Percentiles rank a stretch among this genome's conserved stretches.
phyloP scores from a whole-genome alignment of 177 flowering plant species.

The Telopea speciosissima region DNA sequence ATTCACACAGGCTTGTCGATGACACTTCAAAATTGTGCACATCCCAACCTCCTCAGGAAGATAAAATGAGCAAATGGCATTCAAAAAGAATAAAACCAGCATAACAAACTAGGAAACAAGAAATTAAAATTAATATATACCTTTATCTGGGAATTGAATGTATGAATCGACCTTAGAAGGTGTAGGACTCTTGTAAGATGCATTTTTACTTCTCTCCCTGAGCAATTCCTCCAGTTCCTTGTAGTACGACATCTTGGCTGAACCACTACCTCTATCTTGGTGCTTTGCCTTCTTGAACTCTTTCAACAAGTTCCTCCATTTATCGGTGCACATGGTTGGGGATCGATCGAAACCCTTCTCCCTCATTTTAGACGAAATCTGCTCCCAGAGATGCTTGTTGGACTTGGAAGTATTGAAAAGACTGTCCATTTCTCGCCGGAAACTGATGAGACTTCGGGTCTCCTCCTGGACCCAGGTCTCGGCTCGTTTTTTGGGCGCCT shows the following conservation, averaged over 20 bases:
- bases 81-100: neutral
- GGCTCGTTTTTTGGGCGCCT: slow-evolving; percentile 51
- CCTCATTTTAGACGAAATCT: slow-evolving; percentile 86
- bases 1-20: neutral
- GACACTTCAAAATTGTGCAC: neutral
- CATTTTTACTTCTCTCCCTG: slow-evolving; percentile 56
- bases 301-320: slow-evolving; percentile 74
- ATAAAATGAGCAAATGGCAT: too few species aligned
- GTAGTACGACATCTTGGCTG: slow-evolving; percentile 74
- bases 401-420: slow-evolving; percentile 91
- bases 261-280: slow-evolving; percentile 39
- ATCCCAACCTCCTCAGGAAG: neutral
- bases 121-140: slow-evolving; percentile 16
- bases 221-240: slow-evolving; percentile 85
- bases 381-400: slow-evolving; percentile 95
- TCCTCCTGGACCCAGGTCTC: slow-evolving; percentile 97
- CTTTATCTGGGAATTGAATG: slow-evolving; percentile 82
- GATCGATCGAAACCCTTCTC: slow-evolving; percentile 88
- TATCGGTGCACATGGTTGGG: slow-evolving; percentile 76
- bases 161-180: slow-evolving; percentile 56
- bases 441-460: slow-evolving; percentile 53
- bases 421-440: slow-evolving; percentile 70
- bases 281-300: slow-evolving; percentile 84
- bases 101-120: neutral
- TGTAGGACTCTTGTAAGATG: slow-evolving; percentile 38